Conservation (phyloP, 805 yeast genomes). For the Hanseniaspora valbyensis region DNA sequence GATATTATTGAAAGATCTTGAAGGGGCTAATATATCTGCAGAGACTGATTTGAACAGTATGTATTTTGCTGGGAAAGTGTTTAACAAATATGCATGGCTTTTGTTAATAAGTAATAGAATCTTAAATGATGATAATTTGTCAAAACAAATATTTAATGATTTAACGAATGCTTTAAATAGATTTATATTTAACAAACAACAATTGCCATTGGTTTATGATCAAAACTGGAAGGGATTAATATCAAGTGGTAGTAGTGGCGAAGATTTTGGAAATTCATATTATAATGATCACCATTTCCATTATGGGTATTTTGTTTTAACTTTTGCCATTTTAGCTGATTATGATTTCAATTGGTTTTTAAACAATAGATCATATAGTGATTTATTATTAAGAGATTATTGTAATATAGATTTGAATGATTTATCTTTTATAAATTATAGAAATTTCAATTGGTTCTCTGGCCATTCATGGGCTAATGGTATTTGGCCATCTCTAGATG, state of each 20-base stretch:
- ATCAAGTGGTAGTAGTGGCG: constrained; percentile 48
- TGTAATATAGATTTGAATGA: constrained; percentile 51
- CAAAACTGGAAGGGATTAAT: constrained; percentile 67
- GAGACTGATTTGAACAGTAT: constrained; percentile 62
- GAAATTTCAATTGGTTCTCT: constrained; percentile 63
- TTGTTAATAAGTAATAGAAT: constrained; percentile 61
- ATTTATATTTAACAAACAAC: constrained; percentile 60
- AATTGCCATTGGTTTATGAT: constrained; percentile 67
- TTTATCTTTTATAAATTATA: constrained; percentile 48
- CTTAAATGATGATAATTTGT: constrained; percentile 43
- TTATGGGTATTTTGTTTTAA: constrained; percentile 63
- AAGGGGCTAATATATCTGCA: constrained; percentile 32
- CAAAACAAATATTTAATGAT: constrained; percentile 42
- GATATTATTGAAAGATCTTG: constrained; percentile 31
- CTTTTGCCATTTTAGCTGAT: constrained; percentile 51
- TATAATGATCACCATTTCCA: constrained; percentile 72
- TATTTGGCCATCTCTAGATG: constrained; percentile 57
- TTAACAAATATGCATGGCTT: constrained; percentile 85
- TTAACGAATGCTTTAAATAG: constrained; percentile 58
- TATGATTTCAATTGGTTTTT: constrained; percentile 48
- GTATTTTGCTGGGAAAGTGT: constrained; percentile 79
- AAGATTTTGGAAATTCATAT: constrained; percentile 63
- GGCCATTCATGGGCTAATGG: constrained; percentile 80
- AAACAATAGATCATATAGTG: constrained; percentile 42
- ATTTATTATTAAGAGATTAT: constrained; percentile 52